Conservation (phyloP, 306 rosid species). For the Mimosa bimucronata region DNA sequence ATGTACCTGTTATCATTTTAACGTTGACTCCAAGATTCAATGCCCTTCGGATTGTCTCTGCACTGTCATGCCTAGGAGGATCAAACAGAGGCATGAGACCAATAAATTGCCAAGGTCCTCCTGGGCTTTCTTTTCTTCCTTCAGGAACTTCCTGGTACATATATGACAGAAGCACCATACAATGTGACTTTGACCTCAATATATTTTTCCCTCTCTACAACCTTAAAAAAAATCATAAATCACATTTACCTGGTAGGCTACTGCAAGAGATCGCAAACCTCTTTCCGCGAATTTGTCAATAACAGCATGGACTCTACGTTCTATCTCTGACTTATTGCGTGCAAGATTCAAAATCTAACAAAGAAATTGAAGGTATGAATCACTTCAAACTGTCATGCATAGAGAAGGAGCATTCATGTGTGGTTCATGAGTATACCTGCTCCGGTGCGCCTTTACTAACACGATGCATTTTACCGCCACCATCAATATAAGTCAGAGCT, state of each 20-base stretch:
- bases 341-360: slow-evolving; percentile 79
- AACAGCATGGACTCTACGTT: slow-evolving; percentile 66
- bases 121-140: slow-evolving; percentile 73
- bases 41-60: slow-evolving; percentile 79
- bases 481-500: slow-evolving; percentile 79
- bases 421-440: slow-evolving; percentile 57
- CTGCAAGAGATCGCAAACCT: slow-evolving; percentile 86
- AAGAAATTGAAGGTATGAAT: slow-evolving; percentile 36
- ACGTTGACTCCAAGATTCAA: slow-evolving; percentile 85
- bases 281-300: slow-evolving; percentile 81
- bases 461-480: slow-evolving; percentile 72
- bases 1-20: slow-evolving; percentile 84
- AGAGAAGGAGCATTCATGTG: neutral
- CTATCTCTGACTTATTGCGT: slow-evolving; percentile 70
- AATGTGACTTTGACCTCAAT: neutral
- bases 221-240: neutral
- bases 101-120: slow-evolving; percentile 78
- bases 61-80: slow-evolving; percentile 92
- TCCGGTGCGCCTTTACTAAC: slow-evolving; percentile 95
- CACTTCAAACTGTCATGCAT: slow-evolving; percentile 16
- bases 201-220: neutral
- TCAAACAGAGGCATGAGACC: slow-evolving; percentile 85
- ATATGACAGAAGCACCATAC: slow-evolving; percentile 12
- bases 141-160: slow-evolving; percentile 76
- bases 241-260: slow-evolving; percentile 72